Conservation (phyloP, 495 filamentous ascomycete genomes). For the Melanomma pulvis-pyrius region DNA sequence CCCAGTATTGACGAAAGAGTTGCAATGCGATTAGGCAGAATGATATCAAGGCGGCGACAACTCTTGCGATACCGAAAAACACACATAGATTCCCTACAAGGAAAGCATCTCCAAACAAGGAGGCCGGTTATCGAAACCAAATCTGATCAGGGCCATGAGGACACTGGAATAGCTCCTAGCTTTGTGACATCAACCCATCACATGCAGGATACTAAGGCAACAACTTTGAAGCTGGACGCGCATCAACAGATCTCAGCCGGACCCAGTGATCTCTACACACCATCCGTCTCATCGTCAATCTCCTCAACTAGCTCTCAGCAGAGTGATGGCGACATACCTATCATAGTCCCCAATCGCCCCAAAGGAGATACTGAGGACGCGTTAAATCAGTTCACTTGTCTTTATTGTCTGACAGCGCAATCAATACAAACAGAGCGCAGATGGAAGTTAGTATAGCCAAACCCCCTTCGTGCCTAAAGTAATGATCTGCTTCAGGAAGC, state of each 20-base stretch:
- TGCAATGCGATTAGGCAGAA: constrained; percentile 5
- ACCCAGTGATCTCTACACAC: background rate
- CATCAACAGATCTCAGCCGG: background rate
- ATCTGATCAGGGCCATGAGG: background rate
- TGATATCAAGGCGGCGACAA: constrained; percentile 14
- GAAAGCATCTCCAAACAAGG: background rate
- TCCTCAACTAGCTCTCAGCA: background rate
- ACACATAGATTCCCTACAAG: background rate
- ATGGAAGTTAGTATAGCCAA: constrained; percentile 8
- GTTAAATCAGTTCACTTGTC: constrained; percentile 8
- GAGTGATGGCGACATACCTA: background rate
- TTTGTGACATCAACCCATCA: background rate
- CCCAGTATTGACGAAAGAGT: background rate
- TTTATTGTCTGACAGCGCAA: constrained; percentile 7
- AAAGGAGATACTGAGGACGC: background rate
- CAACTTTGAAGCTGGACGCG: background rate
- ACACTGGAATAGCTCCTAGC: background rate
- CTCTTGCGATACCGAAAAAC: constrained; percentile 4
- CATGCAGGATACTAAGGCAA: background rate
- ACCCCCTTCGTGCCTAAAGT: background rate
- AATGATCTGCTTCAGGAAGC: background rate
- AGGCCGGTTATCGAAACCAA: background rate
- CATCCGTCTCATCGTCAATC: background rate
- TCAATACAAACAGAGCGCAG: background rate
- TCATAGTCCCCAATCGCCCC: constrained; percentile 3